phyloP scores from a whole-genome alignment of 495 filamentous ascomycete species.

The Penicillium coprophilum region DNA sequence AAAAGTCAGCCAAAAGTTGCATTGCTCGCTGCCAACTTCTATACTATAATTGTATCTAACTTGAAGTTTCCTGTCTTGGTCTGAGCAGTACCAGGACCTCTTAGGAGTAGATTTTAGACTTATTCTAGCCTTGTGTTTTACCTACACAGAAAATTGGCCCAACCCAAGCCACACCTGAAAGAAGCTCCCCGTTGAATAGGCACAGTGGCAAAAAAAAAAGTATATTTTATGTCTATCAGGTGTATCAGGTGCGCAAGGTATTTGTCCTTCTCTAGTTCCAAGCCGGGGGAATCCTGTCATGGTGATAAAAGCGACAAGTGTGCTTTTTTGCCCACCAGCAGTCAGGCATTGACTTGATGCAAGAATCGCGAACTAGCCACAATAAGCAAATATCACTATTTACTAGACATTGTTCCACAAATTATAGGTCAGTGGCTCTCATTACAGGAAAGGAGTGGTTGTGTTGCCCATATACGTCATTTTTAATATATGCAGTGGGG shows the following conservation, averaged over 20 bases:
- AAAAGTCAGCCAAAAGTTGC: not conserved
- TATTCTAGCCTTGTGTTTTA: not conserved
- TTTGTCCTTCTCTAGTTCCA: not conserved
- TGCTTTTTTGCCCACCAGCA: not conserved
- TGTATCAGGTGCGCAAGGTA: not conserved
- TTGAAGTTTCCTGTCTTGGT: too few species aligned
- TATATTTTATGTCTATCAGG: not conserved
- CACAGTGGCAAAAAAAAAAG: not conserved
- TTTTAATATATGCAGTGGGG: constrained; percentile 5
- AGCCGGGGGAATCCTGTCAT: not conserved
- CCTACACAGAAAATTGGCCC: not conserved
- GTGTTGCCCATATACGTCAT: constrained; percentile 2
- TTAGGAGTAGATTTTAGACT: not conserved
- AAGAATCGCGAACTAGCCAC: not conserved
- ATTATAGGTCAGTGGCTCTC: not conserved
- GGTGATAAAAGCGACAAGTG: not conserved
- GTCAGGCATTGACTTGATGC: not conserved
- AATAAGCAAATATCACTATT: not conserved
- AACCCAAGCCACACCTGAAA: not conserved
- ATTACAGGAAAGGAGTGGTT: not conserved
- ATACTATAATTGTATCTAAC: too few species aligned
- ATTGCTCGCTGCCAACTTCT: not conserved
- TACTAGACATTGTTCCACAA: not conserved
- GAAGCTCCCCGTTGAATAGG: not conserved
- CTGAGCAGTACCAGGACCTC: too few species aligned